phyloP scores from a whole-genome alignment of 2,329 filamentous ascomycete genomes.

The Hypoxylon sp. region DNA sequence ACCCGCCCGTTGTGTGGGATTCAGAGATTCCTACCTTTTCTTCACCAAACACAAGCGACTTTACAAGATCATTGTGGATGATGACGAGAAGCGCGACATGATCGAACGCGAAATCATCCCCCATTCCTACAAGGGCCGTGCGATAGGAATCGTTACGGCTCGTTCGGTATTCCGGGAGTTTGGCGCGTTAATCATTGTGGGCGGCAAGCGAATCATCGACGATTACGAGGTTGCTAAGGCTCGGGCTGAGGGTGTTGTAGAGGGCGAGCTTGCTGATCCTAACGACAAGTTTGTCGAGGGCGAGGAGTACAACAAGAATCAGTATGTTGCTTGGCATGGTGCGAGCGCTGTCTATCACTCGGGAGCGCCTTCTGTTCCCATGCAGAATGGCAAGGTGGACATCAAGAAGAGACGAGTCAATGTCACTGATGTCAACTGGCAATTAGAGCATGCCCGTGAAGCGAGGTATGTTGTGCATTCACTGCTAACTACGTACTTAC shows the following conservation, averaged over 20 bases:
- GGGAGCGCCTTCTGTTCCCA: constrained; percentile 80
- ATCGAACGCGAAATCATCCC: constrained; percentile 97
- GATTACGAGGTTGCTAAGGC: constrained; percentile 89
- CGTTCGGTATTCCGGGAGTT: constrained; percentile 98
- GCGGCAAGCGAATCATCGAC: constrained; percentile 86
- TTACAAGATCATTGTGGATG: constrained; percentile 97
- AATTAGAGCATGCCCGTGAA: constrained; percentile 92
- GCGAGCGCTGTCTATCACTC: constrained; percentile 97
- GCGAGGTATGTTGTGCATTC: constrained; percentile 76
- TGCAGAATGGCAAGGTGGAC: constrained; percentile 81
- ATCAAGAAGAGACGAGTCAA: constrained; percentile 88
- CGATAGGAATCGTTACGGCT: constrained; percentile 96
- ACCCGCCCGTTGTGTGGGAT: constrained; percentile 94
- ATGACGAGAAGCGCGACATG: constrained; percentile 96
- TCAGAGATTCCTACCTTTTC: constrained; percentile 98
- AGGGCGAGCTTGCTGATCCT: constrained; percentile 93
- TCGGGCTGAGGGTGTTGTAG: constrained; percentile 81
- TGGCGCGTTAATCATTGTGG: constrained; percentile 92
- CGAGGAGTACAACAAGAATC: constrained; percentile 97
- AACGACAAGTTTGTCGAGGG: constrained; percentile 83
- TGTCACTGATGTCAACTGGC: constrained; percentile 96
- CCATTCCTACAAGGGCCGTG: constrained; percentile 97
- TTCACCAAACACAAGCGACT: constrained; percentile 98
- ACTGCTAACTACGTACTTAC: not conserved
- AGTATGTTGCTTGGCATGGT: constrained; percentile 98